Percentiles rank a stretch among this genome's conserved stretches.
Evolutionary conservation across 495 filamentous ascomycete genomes (phyloP).

Genomic region (Podospora didyma): DNA sequence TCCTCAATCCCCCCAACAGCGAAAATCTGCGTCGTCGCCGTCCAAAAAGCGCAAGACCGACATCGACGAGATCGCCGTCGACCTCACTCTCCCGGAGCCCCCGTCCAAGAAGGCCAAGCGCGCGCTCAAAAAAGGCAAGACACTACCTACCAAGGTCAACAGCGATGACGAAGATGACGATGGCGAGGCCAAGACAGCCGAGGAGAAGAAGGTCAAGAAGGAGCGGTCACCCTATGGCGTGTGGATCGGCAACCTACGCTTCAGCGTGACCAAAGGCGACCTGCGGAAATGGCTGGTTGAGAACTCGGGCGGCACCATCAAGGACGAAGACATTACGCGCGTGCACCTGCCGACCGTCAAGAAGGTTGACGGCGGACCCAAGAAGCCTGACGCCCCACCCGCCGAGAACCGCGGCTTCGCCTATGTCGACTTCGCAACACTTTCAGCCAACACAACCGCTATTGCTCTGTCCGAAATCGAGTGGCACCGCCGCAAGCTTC

Average conservation of each 20-base stretch:
- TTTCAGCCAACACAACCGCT: constrained; percentile 63
- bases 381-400: constrained; percentile 20
- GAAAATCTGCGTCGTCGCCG: constrained; percentile 5
- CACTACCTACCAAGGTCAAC: constrained; percentile 36
- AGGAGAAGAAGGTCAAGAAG: constrained; percentile 40
- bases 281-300: constrained; percentile 73
- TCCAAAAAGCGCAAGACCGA: constrained; percentile 71
- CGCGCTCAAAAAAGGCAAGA: constrained; percentile 72
- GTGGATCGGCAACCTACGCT: constrained; percentile 95
- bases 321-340: constrained; percentile 68
- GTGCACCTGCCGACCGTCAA: constrained; percentile 69
- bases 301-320: constrained; percentile 58
- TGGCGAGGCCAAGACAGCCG: constrained; percentile 18
- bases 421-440: constrained; percentile 84
- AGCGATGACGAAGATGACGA: constrained; percentile 42
- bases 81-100: constrained; percentile 81
- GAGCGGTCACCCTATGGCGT: constrained; percentile 76
- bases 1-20: background rate
- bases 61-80: constrained; percentile 77
- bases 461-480: constrained; percentile 77
- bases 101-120: constrained; percentile 88
- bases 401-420: constrained; percentile 79
- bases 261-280: constrained; percentile 65
- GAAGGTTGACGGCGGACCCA: constrained; percentile 19
- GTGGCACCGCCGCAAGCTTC: constrained; percentile 65